Evolutionary conservation across 495 filamentous ascomycete species (phyloP).

Genomic region (Glonium stellatum): DNA sequence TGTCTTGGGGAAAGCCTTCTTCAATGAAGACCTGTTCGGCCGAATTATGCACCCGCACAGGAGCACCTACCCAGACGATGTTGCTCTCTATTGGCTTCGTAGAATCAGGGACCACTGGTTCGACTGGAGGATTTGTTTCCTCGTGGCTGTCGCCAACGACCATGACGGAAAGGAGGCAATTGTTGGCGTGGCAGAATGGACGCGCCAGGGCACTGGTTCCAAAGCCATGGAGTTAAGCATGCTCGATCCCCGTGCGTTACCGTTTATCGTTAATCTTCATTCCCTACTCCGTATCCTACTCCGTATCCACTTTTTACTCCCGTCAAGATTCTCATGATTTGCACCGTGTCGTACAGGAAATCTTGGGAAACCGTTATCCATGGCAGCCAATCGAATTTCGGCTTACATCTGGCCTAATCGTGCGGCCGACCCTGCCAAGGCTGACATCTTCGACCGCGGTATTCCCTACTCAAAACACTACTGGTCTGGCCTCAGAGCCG

Average conservation of each 20-base stretch:
- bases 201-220: neutral
- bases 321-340: too few species aligned
- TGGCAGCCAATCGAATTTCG: neutral
- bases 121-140: neutral
- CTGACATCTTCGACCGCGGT: neutral
- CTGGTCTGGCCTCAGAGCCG: conserved; percentile 7
- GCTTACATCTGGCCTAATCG: neutral
- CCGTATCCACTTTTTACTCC: too few species aligned
- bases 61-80: conserved; percentile 1
- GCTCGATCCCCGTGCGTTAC: neutral
- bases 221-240: neutral
- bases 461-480: conserved; percentile 8
- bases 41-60: conserved; percentile 11
- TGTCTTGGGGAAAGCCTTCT: conserved; percentile 4
- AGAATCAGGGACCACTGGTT: neutral
- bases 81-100: conserved; percentile 1
- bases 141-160: neutral
- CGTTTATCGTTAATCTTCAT: neutral
- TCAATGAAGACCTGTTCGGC: conserved; percentile 9
- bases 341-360: too few species aligned
- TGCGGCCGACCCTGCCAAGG: neutral
- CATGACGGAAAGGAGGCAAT: neutral
- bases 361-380: neutral
- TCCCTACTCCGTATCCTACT: too few species aligned
- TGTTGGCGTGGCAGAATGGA: conserved; percentile 7